A percentile compares a stretch with the other conserved stretches of the same genome.
Conservation (phyloP, 805 yeast genomes). For the Pichia eremophila region DNA sequence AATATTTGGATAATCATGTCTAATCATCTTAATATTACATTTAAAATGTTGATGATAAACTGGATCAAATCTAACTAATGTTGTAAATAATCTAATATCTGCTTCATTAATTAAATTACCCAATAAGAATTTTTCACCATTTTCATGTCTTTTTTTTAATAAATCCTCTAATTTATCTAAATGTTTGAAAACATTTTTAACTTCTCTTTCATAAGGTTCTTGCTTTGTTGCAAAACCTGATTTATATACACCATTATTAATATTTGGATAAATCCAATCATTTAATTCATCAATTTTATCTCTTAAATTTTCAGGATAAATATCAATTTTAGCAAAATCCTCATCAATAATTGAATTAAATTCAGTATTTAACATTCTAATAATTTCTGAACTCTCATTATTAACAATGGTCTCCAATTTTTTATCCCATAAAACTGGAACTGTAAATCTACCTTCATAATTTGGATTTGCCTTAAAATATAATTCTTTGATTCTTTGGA, state of each 20-base stretch:
- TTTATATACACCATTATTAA: constrained; percentile 91
- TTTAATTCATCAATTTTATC: constrained; percentile 66
- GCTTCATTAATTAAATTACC: constrained; percentile 78
- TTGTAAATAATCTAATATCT: constrained; percentile 78
- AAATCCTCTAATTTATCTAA: constrained; percentile 63
- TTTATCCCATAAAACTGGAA: constrained; percentile 89
- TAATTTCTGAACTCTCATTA: constrained; percentile 85
- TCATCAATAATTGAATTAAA: constrained; percentile 51
- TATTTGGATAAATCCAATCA: constrained; percentile 71
- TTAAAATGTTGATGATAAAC: constrained; percentile 94
- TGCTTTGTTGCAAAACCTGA: constrained; percentile 82
- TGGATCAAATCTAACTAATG: constrained; percentile 84
- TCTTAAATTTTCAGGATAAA: constrained; percentile 51
- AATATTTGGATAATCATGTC: constrained; percentile 67
- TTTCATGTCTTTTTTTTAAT: constrained; percentile 35
- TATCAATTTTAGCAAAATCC: constrained; percentile 41
- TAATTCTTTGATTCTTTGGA: constrained; percentile 53
- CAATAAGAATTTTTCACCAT: constrained; percentile 34
- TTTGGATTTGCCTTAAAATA: constrained; percentile 69
- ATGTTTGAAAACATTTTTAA: constrained; percentile 49
- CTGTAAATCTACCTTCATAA: constrained; percentile 79
- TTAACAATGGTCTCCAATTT: constrained; percentile 75
- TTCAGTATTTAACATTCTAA: constrained; percentile 72
- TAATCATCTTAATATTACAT: constrained; percentile 75
- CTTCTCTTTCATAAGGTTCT: constrained; percentile 69